Conservation (phyloP, 1,284 basidiomycete genomes). For the Apiotrichum mycotoxinovorans region DNA sequence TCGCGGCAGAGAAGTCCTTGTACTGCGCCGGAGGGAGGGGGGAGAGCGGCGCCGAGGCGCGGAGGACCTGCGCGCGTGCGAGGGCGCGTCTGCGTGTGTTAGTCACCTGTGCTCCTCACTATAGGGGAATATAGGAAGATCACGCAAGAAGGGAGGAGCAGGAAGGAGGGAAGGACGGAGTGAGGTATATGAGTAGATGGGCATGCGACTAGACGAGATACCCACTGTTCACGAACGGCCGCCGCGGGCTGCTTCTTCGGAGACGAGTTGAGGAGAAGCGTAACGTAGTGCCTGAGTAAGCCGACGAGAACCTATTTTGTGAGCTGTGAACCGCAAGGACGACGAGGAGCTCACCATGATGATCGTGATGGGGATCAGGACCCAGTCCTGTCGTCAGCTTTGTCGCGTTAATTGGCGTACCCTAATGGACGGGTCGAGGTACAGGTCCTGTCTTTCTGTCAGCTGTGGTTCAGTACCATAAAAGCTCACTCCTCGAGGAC, state of each 20-base stretch:
- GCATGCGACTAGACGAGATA: conserved; percentile 26
- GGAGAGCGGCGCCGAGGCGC: conserved; percentile 71
- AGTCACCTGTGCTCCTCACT: too few species aligned
- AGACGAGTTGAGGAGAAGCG: conserved; percentile 74
- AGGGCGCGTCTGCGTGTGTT: conserved; percentile 71
- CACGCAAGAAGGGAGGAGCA: background rate
- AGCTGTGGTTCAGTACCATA: background rate
- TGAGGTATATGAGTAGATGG: too few species aligned
- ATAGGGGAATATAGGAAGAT: too few species aligned
- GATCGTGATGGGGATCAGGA: conserved; percentile 92
- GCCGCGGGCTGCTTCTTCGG: conserved; percentile 76
- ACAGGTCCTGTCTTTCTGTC: conserved; percentile 54
- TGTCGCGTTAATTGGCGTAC: conserved; percentile 43
- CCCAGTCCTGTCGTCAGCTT: conserved; percentile 52
- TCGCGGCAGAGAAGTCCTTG: conserved; percentile 67
- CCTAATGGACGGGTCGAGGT: conserved; percentile 91
- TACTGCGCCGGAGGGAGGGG: conserved; percentile 73
- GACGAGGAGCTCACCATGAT: conserved; percentile 71
- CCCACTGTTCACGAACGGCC: conserved; percentile 89
- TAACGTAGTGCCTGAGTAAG: conserved; percentile 87
- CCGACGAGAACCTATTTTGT: conserved; percentile 81
- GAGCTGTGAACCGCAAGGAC: background rate
- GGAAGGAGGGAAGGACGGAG: background rate
- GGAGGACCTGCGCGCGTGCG: conserved; percentile 74
- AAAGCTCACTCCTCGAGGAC: conserved; percentile 15